These are phyloP conservation scores for Paecilomyces formosus DNA, from an alignment of 2,329 filamentous ascomycete species.

Conservation along the genomic window DNA sequence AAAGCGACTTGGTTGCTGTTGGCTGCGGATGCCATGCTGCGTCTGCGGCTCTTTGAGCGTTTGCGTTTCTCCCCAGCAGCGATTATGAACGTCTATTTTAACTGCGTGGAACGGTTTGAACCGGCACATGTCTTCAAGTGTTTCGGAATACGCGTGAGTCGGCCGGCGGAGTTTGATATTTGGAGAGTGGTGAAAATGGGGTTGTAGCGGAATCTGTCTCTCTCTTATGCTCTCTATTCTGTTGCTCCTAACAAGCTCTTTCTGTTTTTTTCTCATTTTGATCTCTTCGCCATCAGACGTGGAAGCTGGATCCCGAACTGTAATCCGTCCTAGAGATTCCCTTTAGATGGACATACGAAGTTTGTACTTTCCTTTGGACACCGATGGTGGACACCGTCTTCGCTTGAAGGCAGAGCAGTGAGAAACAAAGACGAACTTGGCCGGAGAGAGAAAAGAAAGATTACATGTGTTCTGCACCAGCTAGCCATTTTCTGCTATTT, in stretches of 20 bases:
- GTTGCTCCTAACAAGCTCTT: slow-evolving; percentile 3
- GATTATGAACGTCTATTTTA: slow-evolving; percentile 28
- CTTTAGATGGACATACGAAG: not conserved
- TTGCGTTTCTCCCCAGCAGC: slow-evolving; percentile 26
- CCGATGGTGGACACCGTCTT: not conserved
- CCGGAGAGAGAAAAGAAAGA: not conserved
- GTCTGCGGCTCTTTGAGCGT: slow-evolving; percentile 23
- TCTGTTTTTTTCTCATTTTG: slow-evolving; percentile 2
- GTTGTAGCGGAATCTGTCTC: slow-evolving; percentile 34
- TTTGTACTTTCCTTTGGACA: not conserved
- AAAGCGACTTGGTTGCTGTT: slow-evolving; percentile 14
- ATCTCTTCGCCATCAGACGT: not conserved
- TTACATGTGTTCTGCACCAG: not conserved
- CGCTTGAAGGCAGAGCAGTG: not conserved
- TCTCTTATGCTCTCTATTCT: slow-evolving; percentile 27
- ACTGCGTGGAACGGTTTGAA: slow-evolving; percentile 28
- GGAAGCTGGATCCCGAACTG: not conserved
- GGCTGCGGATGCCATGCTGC: slow-evolving; percentile 18
- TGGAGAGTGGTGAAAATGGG: slow-evolving; percentile 32
- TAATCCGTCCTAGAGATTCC: not conserved
- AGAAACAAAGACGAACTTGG: not conserved
- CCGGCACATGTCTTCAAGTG: slow-evolving; percentile 28
- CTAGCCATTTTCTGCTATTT: not conserved
- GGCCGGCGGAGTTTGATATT: slow-evolving; percentile 38
- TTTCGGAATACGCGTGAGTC: slow-evolving; percentile 27